Percentiles rank a stretch among this genome's conserved stretches.
phyloP scores from a whole-genome alignment of 108 stramenopile species.

The Skeletonema menzelii region DNA sequence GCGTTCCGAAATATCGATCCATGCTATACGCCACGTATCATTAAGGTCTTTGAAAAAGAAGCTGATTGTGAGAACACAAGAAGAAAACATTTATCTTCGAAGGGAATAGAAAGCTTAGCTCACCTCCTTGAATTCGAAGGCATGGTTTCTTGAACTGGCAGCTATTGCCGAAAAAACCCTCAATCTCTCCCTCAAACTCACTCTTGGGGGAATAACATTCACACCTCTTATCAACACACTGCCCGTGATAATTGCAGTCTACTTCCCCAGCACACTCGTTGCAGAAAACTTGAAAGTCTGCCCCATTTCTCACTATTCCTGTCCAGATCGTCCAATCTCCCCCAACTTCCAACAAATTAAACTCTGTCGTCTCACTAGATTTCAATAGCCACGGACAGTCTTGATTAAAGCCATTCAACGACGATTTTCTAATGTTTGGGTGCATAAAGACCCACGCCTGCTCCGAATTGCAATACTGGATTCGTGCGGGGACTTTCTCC shows the following conservation, averaged over 20 bases:
- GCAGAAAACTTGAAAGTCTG: not conserved
- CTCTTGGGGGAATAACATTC: not conserved
- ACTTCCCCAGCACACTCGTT: slow-evolving; percentile 2
- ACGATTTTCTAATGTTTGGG: not conserved
- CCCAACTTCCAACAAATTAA: slow-evolving; percentile 14
- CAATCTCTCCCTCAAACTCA: not conserved
- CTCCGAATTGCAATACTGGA: slow-evolving; percentile 31
- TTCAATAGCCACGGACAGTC: slow-evolving; percentile 32
- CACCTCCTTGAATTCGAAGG: slow-evolving; percentile 12
- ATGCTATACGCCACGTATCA: not conserved
- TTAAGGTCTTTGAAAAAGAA: not conserved
- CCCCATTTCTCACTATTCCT: not conserved
- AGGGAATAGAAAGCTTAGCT: not conserved
- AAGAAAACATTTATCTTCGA: not conserved
- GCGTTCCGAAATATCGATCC: not conserved
- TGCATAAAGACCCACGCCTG: slow-evolving; percentile 27
- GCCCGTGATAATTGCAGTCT: slow-evolving; percentile 16
- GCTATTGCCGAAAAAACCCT: slow-evolving; percentile 16
- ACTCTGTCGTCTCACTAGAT: slow-evolving; percentile 13
- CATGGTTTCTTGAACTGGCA: slow-evolving; percentile 28
- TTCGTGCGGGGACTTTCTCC: slow-evolving; percentile 17
- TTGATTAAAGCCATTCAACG: not conserved
- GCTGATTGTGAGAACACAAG: not conserved
- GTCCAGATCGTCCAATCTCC: slow-evolving; percentile 37
- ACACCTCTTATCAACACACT: slow-evolving; percentile 1